Evolutionary conservation across 1,284 basidiomycete species (phyloP).

Genomic region (Melampsora larici-populina): DNA sequence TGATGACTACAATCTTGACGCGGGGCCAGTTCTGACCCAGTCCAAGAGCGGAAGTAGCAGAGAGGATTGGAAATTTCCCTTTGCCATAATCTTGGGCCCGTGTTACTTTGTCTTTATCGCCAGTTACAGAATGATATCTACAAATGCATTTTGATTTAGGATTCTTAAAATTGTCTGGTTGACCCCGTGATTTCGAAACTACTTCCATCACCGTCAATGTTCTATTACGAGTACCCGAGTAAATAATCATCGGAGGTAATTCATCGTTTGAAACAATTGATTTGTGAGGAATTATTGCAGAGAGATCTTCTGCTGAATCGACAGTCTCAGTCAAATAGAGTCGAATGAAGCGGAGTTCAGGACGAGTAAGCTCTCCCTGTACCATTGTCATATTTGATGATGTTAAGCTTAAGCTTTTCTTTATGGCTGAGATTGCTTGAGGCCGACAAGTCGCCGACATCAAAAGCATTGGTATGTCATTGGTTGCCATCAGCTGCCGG

Average conservation of each 20-base stretch:
- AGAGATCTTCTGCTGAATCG: background rate
- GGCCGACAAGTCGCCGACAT: slow-evolving; percentile 20
- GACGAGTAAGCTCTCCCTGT: background rate
- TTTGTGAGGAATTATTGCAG: background rate
- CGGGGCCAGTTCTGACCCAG: too few species aligned
- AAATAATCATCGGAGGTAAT: background rate
- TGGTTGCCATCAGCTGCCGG: background rate
- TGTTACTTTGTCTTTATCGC: background rate
- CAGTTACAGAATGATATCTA: background rate
- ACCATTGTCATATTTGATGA: background rate
- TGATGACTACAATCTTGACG: too few species aligned
- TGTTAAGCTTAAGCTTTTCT: background rate
- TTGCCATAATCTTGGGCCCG: background rate
- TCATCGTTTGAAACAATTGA: too few species aligned
- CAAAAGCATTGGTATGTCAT: background rate
- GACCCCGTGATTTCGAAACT: background rate
- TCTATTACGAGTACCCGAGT: background rate
- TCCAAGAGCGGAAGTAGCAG: too few species aligned
- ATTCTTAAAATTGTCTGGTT: background rate
- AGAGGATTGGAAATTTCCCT: slow-evolving; percentile 7
- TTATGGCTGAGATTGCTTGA: background rate
- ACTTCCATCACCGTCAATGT: background rate
- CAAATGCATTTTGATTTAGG: too few species aligned
- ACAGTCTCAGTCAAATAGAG: background rate
- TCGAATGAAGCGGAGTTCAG: background rate